Conservation (phyloP, 2,329 filamentous ascomycete species). For the Penicillium hesseltinei region DNA sequence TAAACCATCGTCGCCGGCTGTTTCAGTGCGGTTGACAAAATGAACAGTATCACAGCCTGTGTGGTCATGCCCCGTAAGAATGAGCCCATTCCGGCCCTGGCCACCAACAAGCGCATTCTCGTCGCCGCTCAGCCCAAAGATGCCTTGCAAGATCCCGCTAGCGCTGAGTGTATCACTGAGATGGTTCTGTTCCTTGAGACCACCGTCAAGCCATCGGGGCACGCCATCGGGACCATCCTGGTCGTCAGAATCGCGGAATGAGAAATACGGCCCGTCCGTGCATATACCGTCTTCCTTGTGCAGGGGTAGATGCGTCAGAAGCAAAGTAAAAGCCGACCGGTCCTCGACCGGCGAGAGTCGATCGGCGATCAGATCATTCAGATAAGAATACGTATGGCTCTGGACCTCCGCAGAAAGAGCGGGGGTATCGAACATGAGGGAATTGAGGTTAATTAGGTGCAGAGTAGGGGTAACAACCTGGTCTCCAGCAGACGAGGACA, state of each 20-base stretch:
- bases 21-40: slow-evolving; percentile 61
- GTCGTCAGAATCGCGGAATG: slow-evolving; percentile 67
- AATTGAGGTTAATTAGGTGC: slow-evolving; percentile 82
- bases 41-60: slow-evolving; percentile 90
- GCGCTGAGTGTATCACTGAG: slow-evolving; percentile 68
- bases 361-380: slow-evolving; percentile 58
- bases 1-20: slow-evolving; percentile 1
- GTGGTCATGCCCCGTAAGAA: slow-evolving; percentile 93
- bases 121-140: slow-evolving; percentile 74
- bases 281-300: slow-evolving; percentile 81
- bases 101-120: slow-evolving; percentile 59
- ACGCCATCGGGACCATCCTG: slow-evolving; percentile 55
- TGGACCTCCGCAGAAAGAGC: slow-evolving; percentile 67
- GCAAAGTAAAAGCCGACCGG: slow-evolving; percentile 68
- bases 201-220: slow-evolving; percentile 39
- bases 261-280: slow-evolving; percentile 78
- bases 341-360: slow-evolving; percentile 60
- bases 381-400: slow-evolving; percentile 71
- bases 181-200: slow-evolving; percentile 84
- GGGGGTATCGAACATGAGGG: slow-evolving; percentile 89
- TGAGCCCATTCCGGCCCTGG: slow-evolving; percentile 68
- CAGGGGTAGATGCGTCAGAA: slow-evolving; percentile 89
- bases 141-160: slow-evolving; percentile 73
- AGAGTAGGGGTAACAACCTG: slow-evolving; percentile 56
- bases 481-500: slow-evolving; percentile 10